These are phyloP conservation scores for Ophiosphaerella narmari DNA, from an alignment of 2,329 filamentous ascomycete species.

Conservation along the genomic window DNA sequence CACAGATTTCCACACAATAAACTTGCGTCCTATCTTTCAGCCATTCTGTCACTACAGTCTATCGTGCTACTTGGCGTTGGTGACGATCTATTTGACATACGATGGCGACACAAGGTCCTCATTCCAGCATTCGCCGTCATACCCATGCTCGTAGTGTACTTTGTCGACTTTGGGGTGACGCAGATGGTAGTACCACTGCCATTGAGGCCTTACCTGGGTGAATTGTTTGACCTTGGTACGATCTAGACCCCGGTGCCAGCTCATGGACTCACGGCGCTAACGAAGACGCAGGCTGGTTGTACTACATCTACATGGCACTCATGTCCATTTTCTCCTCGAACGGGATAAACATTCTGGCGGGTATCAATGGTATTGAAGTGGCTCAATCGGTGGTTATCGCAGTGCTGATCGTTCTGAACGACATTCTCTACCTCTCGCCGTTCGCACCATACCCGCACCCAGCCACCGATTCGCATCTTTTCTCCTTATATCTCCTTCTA, in stretches of 20 bases:
- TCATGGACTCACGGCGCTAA: slow-evolving; percentile 19
- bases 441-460: slow-evolving; percentile 83
- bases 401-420: slow-evolving; percentile 80
- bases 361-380: slow-evolving; percentile 98
- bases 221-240: slow-evolving; percentile 75
- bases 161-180: slow-evolving; percentile 97
- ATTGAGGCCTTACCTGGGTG: slow-evolving; percentile 81
- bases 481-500: slow-evolving; percentile 91
- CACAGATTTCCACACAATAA: slow-evolving; percentile 95
- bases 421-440: slow-evolving; percentile 78
- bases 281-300: slow-evolving; percentile 55
- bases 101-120: slow-evolving; percentile 98
- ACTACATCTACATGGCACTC: slow-evolving; percentile 96
- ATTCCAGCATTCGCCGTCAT: slow-evolving; percentile 94
- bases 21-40: slow-evolving; percentile 93
- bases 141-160: slow-evolving; percentile 94
- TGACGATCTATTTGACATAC: slow-evolving; percentile 96
- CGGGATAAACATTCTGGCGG: slow-evolving; percentile 98
- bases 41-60: slow-evolving; percentile 88
- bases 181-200: slow-evolving; percentile 89
- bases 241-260: background rate
- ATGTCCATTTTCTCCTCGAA: slow-evolving; percentile 98
- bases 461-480: slow-evolving; percentile 92
- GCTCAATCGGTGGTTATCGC: slow-evolving; percentile 92
- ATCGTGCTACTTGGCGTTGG: slow-evolving; percentile 90